phyloP scores from a whole-genome alignment of 306 rosid genomes.

The Medicago lupulina region DNA sequence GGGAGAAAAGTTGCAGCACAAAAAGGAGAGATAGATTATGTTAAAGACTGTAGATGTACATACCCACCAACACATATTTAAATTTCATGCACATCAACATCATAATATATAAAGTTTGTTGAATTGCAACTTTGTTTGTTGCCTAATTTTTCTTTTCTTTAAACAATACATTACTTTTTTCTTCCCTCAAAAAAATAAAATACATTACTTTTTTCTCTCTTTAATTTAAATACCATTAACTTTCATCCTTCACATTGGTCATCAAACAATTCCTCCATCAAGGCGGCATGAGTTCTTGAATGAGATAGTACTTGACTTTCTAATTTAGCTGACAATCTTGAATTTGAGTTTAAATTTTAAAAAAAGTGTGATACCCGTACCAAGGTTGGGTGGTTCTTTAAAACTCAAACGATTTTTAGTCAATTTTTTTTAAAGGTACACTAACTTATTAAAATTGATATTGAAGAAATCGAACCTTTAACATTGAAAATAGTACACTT shows the following conservation, averaged over 20 bases:
- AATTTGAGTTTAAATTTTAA: background rate
- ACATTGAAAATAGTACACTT: no score
- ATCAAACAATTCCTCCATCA: slow-evolving; percentile 7
- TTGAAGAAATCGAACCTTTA: no score
- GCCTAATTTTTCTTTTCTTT: slow-evolving; percentile 32
- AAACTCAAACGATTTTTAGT: no score
- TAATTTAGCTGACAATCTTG: background rate
- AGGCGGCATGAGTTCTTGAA: background rate
- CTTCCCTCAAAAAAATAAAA: no score
- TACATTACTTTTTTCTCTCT: slow-evolving; percentile 11
- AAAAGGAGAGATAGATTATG: slow-evolving; percentile 25
- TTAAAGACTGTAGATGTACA: slow-evolving; percentile 35
- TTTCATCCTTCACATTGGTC: background rate
- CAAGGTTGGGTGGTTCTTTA: no score
- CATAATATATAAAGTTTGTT: slow-evolving; percentile 32
- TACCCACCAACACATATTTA: slow-evolving; percentile 50
- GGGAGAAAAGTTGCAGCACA: slow-evolving; percentile 32
- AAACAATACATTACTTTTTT: slow-evolving; percentile 23
- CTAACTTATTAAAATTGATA: no score
- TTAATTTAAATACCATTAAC: background rate
- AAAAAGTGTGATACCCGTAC: no score
- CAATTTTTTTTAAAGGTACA: no score
- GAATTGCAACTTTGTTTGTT: slow-evolving; percentile 38
- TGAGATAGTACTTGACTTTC: background rate
- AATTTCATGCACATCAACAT: slow-evolving; percentile 37